Evolutionary conservation across 768 basidiomycete species (phyloP), one percentile per base, ranked within the genome.

Genomic region (Leucocoprinus leucothites): DNA sequence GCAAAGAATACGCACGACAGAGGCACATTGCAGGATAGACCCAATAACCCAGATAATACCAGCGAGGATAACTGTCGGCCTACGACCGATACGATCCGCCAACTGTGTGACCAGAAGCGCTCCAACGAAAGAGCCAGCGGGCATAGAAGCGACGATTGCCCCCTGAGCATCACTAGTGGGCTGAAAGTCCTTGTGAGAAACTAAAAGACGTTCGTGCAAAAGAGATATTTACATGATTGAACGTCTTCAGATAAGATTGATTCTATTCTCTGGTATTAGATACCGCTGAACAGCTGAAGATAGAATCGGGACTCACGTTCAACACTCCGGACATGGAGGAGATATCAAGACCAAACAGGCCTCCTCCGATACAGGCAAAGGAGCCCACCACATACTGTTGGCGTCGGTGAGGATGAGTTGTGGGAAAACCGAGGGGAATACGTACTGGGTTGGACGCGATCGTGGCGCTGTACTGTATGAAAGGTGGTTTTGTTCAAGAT

Each of bases 301-400:
- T 34, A 3, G 19, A 22, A 2, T 7, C 19, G 1, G 7, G n/a
- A 62, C 69, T 48, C 48, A 69, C 70, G 53, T 65, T 85, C 60
- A 89, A 69, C 49, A 89, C 86, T 7, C 84, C 87, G 48, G 87
- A 86, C 87, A 89, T 89, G 64, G 86, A 89, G 63, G 87, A 86
- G 64, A 90, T 88, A 75, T 90, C 88, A 73, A 90, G 66, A 67
- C 88, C 88, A 64, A 89, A 90, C 35, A 90, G 79, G 47, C 85
- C 85, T 60, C 87, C 87, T 35, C 88, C 87, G 58, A 90, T 89
- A 66, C 88, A 90, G 68, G 88, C 87, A 69, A 90, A 90, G 16
- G 85, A 82, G 26, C 88, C 88, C 53, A 89, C 88, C 55, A 89
- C 68, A 67, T 89, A 89, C 87, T 89, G 58, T n/a, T n/a, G n/a